These are phyloP conservation scores for Lomentospora prolificans DNA, from an alignment of 2,329 filamentous ascomycete species.

Conservation along the genomic window DNA sequence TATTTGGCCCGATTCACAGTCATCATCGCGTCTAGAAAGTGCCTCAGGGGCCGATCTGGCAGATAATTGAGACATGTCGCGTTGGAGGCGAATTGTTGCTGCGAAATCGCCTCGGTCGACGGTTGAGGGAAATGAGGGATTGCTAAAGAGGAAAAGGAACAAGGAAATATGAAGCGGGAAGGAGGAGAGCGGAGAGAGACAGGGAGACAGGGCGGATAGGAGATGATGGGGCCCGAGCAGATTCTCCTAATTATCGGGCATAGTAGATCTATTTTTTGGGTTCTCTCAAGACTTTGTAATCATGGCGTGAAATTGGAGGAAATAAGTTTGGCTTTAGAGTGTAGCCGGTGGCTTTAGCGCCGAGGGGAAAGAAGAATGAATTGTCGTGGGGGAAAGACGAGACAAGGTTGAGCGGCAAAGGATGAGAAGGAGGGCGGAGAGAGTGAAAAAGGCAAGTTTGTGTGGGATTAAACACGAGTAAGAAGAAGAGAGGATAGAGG, in stretches of 20 bases:
- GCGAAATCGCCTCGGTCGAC: not conserved
- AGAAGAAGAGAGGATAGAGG: too few relatives aligned
- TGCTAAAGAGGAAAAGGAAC: not conserved
- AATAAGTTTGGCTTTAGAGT: not conserved
- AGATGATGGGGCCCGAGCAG: not conserved
- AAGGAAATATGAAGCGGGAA: not conserved
- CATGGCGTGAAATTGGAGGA: not conserved
- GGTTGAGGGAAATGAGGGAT: not conserved
- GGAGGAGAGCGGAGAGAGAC: not conserved
- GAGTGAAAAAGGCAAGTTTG: too few relatives aligned
- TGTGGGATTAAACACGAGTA: too few relatives aligned
- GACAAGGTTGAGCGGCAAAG: not conserved
- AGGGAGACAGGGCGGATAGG: not conserved
- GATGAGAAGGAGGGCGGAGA: too few relatives aligned
- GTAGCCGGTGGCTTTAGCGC: not conserved
- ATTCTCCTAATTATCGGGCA: not conserved
- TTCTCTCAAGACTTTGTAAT: not conserved
- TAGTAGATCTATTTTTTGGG: not conserved
- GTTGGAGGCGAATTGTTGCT: not conserved
- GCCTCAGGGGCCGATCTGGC: not conserved
- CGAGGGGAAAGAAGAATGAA: not conserved
- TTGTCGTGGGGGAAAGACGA: not conserved
- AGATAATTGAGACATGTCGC: not conserved
- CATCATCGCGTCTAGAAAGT: not conserved
- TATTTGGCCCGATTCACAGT: constrained; percentile 2